Conservation (phyloP, 2,329 filamentous ascomycete genomes). For the Colletotrichum orchidophilum region DNA sequence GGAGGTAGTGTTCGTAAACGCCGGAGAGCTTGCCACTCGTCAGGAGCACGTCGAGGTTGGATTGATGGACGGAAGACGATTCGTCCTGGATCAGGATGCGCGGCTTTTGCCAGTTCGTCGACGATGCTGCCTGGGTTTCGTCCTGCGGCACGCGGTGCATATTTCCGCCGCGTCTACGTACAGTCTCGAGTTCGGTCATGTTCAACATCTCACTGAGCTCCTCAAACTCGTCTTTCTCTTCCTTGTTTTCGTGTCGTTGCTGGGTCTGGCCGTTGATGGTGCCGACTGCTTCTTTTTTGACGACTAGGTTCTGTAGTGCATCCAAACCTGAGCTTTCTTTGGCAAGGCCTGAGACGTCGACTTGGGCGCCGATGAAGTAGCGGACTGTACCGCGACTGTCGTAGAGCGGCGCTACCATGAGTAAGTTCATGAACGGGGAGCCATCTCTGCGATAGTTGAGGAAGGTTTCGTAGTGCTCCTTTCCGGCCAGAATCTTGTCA, state of each 20-base stretch:
- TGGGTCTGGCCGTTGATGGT: slow-evolving; percentile 40
- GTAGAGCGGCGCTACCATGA: slow-evolving; percentile 77
- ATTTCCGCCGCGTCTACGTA: slow-evolving; percentile 69
- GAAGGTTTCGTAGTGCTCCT: slow-evolving; percentile 78
- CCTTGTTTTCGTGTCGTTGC: slow-evolving; percentile 21
- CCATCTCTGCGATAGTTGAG: slow-evolving; percentile 83
- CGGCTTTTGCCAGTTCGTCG: slow-evolving; percentile 48
- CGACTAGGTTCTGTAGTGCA: slow-evolving; percentile 61
- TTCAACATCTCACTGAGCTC: slow-evolving; percentile 77
- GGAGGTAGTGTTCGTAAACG: slow-evolving; percentile 68
- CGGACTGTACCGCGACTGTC: slow-evolving; percentile 73
- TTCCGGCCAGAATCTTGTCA: slow-evolving; percentile 68
- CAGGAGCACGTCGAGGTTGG: not conserved
- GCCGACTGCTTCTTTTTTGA: slow-evolving; percentile 43
- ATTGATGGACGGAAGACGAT: slow-evolving; percentile 32
- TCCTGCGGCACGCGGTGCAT: slow-evolving; percentile 64
- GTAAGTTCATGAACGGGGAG: slow-evolving; percentile 79
- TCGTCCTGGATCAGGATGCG: slow-evolving; percentile 52
- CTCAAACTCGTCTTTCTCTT: slow-evolving; percentile 65
- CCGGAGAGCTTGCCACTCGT: slow-evolving; percentile 47
- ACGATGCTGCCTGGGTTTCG: slow-evolving; percentile 47
- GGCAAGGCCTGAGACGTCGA: slow-evolving; percentile 75
- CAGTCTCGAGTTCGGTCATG: slow-evolving; percentile 70
- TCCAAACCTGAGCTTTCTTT: slow-evolving; percentile 74
- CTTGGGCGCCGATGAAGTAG: slow-evolving; percentile 77